A percentile compares a stretch with the other conserved stretches of the same genome.
These are phyloP conservation scores for Peterozyma xylosa DNA, from an alignment of 805 yeast genomes.

Conservation along the genomic window DNA sequence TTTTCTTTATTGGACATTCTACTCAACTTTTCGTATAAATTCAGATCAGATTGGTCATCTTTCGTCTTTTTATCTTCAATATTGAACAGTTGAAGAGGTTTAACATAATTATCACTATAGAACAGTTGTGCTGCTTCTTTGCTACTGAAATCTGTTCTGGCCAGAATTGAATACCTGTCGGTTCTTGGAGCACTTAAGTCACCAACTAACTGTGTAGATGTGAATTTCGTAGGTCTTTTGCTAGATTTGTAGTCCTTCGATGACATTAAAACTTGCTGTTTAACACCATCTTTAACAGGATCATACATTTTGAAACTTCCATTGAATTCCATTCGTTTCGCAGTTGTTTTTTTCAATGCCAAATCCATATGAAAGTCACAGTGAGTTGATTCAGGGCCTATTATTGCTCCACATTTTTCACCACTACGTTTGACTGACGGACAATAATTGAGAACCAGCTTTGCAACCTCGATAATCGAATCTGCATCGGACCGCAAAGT, in stretches of 20 bases:
- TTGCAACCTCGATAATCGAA: slow-evolving; percentile 56
- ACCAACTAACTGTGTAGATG: no score
- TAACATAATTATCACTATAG: no score
- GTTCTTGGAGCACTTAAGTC: no score
- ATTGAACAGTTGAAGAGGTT: no score
- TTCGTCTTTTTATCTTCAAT: no score
- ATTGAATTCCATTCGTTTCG: slow-evolving; percentile 73
- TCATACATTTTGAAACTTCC: slow-evolving; percentile 50
- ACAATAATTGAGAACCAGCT: slow-evolving; percentile 66
- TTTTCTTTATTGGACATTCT: no score
- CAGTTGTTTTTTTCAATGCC: slow-evolving; percentile 40
- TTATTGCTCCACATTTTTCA: slow-evolving; percentile 48
- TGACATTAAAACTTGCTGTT: slow-evolving; percentile 31
- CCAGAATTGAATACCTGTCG: no score
- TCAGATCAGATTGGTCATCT: no score
- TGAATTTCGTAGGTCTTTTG: no score
- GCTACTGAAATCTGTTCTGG: no score
- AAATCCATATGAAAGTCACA: slow-evolving; percentile 72
- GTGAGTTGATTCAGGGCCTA: slow-evolving; percentile 40
- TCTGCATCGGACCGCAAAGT: slow-evolving; percentile 41
- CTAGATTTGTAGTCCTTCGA: slow-evolving; percentile 13
- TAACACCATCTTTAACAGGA: slow-evolving; percentile 36
- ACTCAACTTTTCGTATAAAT: no score
- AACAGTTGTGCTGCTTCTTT: no score
- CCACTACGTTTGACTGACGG: slow-evolving; percentile 38